phyloP scores from a whole-genome alignment of 176 grass and related monocot genomes.

The Chloris gayana region DNA sequence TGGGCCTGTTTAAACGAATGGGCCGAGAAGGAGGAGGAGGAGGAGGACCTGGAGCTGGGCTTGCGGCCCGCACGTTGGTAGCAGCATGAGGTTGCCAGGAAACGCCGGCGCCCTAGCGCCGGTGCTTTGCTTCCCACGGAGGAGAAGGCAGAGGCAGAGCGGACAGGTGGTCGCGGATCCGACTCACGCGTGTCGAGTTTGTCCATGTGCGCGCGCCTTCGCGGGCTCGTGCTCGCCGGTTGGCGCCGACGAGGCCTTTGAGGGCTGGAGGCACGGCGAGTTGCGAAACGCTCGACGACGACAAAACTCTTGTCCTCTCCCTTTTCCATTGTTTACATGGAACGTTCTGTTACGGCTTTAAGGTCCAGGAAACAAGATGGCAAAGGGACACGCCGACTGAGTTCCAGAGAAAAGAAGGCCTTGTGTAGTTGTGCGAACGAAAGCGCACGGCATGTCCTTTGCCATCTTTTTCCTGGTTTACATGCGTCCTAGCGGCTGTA shows the following conservation, averaged over 20 bases:
- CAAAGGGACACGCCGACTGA: neutral
- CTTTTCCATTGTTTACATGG: neutral
- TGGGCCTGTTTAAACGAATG: neutral
- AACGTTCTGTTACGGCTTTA: neutral
- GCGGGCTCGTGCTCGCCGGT: neutral
- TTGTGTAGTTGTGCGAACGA: neutral
- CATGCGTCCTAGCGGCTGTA: too few relatives aligned
- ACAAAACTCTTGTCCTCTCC: neutral
- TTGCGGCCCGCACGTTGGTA: neutral
- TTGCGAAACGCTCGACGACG: neutral
- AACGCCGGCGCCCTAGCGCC: neutral
- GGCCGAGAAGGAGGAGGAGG: neutral
- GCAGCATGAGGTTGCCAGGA: neutral
- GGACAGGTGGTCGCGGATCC: neutral
- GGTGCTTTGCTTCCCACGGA: neutral
- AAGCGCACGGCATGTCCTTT: neutral
- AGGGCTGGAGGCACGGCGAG: neutral
- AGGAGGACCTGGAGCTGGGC: conserved; percentile 7
- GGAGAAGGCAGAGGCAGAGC: neutral
- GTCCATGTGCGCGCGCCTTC: conserved; percentile 8
- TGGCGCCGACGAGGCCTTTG: too few relatives aligned
- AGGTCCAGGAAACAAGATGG: neutral
- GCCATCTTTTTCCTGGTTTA: too few relatives aligned
- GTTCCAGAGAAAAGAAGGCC: neutral
- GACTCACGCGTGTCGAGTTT: neutral